phyloP scores from a whole-genome alignment of 805 yeast species.

The Schizosaccharomyces lindneri region DNA sequence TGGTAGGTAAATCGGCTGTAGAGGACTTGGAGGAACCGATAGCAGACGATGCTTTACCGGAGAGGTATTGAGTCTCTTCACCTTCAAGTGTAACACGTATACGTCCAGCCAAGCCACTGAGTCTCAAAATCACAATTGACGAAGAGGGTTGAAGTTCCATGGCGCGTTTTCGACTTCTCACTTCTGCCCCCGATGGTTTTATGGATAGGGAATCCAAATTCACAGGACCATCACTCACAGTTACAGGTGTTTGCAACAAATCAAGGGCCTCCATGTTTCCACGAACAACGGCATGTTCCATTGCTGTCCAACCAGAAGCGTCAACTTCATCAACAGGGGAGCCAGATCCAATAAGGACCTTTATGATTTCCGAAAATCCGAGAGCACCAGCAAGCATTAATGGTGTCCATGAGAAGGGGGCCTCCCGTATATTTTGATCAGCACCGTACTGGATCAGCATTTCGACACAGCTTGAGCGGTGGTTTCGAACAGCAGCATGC shows the following conservation, averaged over 20 bases:
- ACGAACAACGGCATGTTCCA: conserved; percentile 80
- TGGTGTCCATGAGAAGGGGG: conserved; percentile 83
- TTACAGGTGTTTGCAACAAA: conserved; percentile 9
- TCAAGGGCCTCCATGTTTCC: conserved; percentile 60
- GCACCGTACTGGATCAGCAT: background rate
- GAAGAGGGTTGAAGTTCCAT: background rate
- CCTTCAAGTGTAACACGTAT: background rate
- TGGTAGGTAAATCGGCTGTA: background rate
- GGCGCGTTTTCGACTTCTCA: background rate
- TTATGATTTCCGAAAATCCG: conserved; percentile 37
- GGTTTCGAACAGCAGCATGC: background rate
- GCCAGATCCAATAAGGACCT: conserved; percentile 26
- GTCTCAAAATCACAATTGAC: background rate
- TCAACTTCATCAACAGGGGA: conserved; percentile 37
- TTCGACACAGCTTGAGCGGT: background rate
- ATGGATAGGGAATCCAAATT: background rate
- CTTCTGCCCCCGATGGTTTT: background rate
- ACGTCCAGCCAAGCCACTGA: background rate
- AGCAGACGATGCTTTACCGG: background rate
- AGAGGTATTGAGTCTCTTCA: background rate
- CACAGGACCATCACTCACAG: background rate
- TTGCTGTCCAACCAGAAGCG: conserved; percentile 88
- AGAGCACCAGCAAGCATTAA: conserved; percentile 74
- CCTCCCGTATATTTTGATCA: conserved; percentile 18
- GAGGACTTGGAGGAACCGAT: background rate